Evolutionary conservation across 1,284 basidiomycete genomes (phyloP).

Genomic region (Athelia sp.): DNA sequence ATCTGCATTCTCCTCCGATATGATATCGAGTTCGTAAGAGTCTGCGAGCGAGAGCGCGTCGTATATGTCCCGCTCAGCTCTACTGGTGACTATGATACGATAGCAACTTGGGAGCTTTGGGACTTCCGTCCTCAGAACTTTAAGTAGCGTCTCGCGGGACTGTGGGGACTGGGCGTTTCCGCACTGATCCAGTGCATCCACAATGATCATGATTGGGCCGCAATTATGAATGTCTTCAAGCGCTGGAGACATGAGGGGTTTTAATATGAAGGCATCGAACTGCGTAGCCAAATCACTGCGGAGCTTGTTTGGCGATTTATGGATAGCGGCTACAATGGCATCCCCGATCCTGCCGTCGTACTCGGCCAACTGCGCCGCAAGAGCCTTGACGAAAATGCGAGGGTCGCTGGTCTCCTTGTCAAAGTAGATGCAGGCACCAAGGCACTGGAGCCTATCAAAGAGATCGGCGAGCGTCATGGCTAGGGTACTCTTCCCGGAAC

Average conservation of each 20-base stretch:
- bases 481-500: conserved; percentile 16
- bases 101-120: conserved; percentile 6
- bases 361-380: conserved; percentile 11
- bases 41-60: conserved; percentile 6
- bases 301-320: conserved; percentile 1
- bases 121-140: conserved; percentile 4
- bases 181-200: conserved; percentile 16
- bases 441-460: conserved; percentile 4
- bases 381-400: conserved; percentile 9
- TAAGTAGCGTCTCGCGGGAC: conserved; percentile 7
- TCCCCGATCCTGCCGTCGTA: conserved; percentile 8
- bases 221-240: background rate
- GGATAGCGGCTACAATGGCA: background rate
- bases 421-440: conserved; percentile 14
- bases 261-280: conserved; percentile 2
- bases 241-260: background rate
- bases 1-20: background rate
- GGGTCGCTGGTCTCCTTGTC: conserved; percentile 9
- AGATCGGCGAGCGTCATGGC: conserved; percentile 11
- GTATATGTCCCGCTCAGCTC: conserved; percentile 10
- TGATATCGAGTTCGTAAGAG: conserved; percentile 5
- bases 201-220: background rate
- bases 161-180: conserved; percentile 4
- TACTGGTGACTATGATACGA: conserved; percentile 12
- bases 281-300: background rate